phyloP scores from a whole-genome alignment of 2,329 filamentous ascomycete species.

The Venturia effusa region DNA sequence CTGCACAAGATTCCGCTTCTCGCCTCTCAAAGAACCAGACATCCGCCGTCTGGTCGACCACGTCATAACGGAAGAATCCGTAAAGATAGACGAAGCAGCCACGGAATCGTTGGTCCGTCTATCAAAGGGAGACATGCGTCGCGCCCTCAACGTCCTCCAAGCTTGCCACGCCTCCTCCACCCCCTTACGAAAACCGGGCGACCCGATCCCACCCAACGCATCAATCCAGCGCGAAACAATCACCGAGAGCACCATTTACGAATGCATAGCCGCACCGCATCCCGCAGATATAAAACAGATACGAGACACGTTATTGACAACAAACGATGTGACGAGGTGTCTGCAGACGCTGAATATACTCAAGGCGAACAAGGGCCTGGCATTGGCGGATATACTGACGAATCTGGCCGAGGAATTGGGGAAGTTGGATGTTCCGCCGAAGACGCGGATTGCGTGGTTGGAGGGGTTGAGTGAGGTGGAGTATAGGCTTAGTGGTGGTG shows the following conservation, averaged over 20 bases:
- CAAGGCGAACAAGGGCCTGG: slow-evolving; percentile 75
- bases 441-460: slow-evolving; percentile 85
- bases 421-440: slow-evolving; percentile 71
- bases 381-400: slow-evolving; percentile 87
- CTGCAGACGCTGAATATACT: slow-evolving; percentile 78
- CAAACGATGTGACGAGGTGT: slow-evolving; percentile 79
- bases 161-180: slow-evolving; percentile 90
- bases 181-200: slow-evolving; percentile 39
- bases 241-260: slow-evolving; percentile 86
- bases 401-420: slow-evolving; percentile 72
- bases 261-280: slow-evolving; percentile 91
- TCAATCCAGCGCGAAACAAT: slow-evolving; percentile 70
- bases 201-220: slow-evolving; percentile 37
- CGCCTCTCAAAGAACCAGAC: slow-evolving; percentile 78
- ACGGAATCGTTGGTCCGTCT: slow-evolving; percentile 73
- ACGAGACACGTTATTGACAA: slow-evolving; percentile 69
- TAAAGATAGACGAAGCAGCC: slow-evolving; percentile 73
- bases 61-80: slow-evolving; percentile 76
- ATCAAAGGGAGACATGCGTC: slow-evolving; percentile 91
- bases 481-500: slow-evolving; percentile 78
- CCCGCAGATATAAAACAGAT: slow-evolving; percentile 82
- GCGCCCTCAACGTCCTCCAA: slow-evolving; percentile 89
- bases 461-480: slow-evolving; percentile 88
- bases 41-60: slow-evolving; percentile 78
- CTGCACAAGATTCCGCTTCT: slow-evolving; percentile 92